phyloP scores from a whole-genome alignment of 495 filamentous ascomycete genomes.

The Staphylotrichum tortipilum region DNA sequence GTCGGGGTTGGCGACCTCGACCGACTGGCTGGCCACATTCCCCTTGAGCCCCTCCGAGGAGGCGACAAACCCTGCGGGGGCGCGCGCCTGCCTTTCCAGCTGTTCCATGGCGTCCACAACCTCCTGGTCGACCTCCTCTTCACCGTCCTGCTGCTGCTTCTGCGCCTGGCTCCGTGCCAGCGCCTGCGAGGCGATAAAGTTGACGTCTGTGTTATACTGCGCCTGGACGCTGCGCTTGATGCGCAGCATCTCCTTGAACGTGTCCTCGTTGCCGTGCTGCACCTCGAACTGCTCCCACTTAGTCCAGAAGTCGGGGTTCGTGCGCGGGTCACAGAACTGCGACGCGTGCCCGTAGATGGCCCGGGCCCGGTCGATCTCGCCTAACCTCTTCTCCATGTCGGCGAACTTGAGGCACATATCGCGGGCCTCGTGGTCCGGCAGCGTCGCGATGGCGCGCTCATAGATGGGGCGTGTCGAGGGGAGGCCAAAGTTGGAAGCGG shows the following conservation, averaged over 20 bases:
- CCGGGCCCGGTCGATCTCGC: slow-evolving; percentile 91
- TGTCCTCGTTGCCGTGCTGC: slow-evolving; percentile 96
- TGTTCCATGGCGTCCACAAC: slow-evolving; percentile 81
- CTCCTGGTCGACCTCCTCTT: slow-evolving; percentile 43
- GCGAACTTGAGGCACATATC: slow-evolving; percentile 99
- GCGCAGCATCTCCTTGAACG: slow-evolving; percentile 97
- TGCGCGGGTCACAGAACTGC: slow-evolving; percentile 94
- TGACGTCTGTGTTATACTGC: slow-evolving; percentile 97
- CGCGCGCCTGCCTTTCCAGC: slow-evolving; percentile 79
- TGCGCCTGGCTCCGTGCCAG: slow-evolving; percentile 67
- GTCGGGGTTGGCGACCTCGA: slow-evolving; percentile 69
- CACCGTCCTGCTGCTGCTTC: slow-evolving; percentile 33
- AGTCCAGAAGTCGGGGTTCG: slow-evolving; percentile 80
- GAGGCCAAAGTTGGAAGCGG: slow-evolving; percentile 93
- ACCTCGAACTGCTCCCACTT: slow-evolving; percentile 98
- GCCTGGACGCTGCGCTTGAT: slow-evolving; percentile 97
- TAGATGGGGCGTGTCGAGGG: slow-evolving; percentile 96
- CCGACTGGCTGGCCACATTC: slow-evolving; percentile 41
- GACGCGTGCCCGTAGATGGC: slow-evolving; percentile 94
- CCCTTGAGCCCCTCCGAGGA: slow-evolving; percentile 72
- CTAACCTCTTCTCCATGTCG: slow-evolving; percentile 93
- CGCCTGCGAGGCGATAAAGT: slow-evolving; percentile 95
- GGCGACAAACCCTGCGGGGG: slow-evolving; percentile 86
- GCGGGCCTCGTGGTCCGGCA: slow-evolving; percentile 88
- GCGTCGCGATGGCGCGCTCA: slow-evolving; percentile 81